Conservation (phyloP, 2,329 filamentous ascomycete genomes). For the Trichoderma hamatum region DNA sequence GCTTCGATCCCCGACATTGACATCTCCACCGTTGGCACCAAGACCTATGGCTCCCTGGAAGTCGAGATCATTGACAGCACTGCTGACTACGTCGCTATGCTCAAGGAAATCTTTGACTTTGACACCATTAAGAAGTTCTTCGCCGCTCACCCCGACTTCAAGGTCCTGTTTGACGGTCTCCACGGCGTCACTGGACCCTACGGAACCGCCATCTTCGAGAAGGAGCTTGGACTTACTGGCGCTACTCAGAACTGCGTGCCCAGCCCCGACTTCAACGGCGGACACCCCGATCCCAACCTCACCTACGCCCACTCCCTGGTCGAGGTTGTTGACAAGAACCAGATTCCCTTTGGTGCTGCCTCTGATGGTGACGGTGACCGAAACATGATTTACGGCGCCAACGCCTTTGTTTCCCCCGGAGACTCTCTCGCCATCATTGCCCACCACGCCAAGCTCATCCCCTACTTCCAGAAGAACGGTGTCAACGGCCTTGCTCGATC, state of each 20-base stretch:
- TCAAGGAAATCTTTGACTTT: constrained; percentile 99
- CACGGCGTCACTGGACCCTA: constrained; percentile 95
- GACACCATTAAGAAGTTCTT: constrained; percentile 95
- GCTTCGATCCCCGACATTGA: constrained; percentile 85
- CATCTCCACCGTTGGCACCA: constrained; percentile 77
- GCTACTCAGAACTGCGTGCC: constrained; percentile 89
- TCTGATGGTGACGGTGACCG: constrained; percentile 97
- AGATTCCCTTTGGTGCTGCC: constrained; percentile 93
- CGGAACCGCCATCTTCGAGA: constrained; percentile 90
- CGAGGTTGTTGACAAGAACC: constrained; percentile 86
- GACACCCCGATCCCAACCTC: constrained; percentile 96
- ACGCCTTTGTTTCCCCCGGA: constrained; percentile 93
- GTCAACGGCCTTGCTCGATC: constrained; percentile 93
- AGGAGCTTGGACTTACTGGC: constrained; percentile 81
- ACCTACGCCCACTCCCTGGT: constrained; percentile 96
- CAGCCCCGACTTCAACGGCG: constrained; percentile 92
- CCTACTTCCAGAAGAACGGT: constrained; percentile 97
- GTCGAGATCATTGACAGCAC: constrained; percentile 95
- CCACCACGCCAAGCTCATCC: constrained; percentile 93
- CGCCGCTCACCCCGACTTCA: constrained; percentile 83
- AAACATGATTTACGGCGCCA: constrained; percentile 99
- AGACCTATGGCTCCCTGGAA: constrained; percentile 83
- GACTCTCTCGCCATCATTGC: constrained; percentile 98
- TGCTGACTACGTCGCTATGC: constrained; percentile 87
- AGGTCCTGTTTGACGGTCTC: constrained; percentile 93